Conservation (phyloP, 2,329 filamentous ascomycete genomes). For the Sphaerostilbella broomeana region DNA sequence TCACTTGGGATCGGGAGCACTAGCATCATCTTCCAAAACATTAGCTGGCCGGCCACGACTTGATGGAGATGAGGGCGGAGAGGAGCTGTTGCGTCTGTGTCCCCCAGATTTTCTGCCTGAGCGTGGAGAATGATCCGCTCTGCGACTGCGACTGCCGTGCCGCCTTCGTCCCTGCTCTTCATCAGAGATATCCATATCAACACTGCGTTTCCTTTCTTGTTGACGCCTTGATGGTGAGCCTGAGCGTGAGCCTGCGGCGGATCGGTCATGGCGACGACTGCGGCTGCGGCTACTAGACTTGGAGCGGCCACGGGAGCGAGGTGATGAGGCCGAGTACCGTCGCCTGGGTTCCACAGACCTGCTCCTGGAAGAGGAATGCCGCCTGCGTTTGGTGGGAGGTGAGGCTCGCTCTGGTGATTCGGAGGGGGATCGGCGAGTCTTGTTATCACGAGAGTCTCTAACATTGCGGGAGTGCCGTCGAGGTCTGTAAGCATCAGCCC, state of each 20-base stretch:
- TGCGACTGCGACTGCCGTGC: slow-evolving; percentile 6
- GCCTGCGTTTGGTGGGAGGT: slow-evolving; percentile 43
- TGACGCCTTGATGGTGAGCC: slow-evolving; percentile 10
- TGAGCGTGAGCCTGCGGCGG: slow-evolving; percentile 3
- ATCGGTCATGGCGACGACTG: slow-evolving; percentile 12
- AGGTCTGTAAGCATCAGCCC: slow-evolving; percentile 22
- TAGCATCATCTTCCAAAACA: slow-evolving; percentile 36
- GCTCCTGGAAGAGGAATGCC: slow-evolving; percentile 43
- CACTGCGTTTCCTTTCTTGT: neutral
- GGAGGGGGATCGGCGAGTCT: slow-evolving; percentile 27
- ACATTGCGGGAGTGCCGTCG: slow-evolving; percentile 19
- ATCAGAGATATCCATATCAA: neutral
- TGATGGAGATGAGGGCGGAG: slow-evolving; percentile 44
- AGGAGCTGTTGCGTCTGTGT: slow-evolving; percentile 45
- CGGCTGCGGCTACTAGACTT: slow-evolving; percentile 26
- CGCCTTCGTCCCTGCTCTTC: slow-evolving; percentile 3
- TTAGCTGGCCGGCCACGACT: slow-evolving; percentile 50
- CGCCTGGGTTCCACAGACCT: slow-evolving; percentile 38
- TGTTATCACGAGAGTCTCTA: slow-evolving; percentile 16
- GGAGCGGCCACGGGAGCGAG: slow-evolving; percentile 34
- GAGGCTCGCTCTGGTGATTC: slow-evolving; percentile 33
- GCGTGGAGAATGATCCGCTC: neutral
- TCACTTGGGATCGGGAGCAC: slow-evolving; percentile 17
- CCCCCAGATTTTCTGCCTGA: slow-evolving; percentile 14
- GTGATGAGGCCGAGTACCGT: slow-evolving; percentile 31